Evolutionary conservation across 1,284 basidiomycete genomes (phyloP), one percentile per base, ranked within the genome.

Genomic region (Sutorius eximius): DNA sequence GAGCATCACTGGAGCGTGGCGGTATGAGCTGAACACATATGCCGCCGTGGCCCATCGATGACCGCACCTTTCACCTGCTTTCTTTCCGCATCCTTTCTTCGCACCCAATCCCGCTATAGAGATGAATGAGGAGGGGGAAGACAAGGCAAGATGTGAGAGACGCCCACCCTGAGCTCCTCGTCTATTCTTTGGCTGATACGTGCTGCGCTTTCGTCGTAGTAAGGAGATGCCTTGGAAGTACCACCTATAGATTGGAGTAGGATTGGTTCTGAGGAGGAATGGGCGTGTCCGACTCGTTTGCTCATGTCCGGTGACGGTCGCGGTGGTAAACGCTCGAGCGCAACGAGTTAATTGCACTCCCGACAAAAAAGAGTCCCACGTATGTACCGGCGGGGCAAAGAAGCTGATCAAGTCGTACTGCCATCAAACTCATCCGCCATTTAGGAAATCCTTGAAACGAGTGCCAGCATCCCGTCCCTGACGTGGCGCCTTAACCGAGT

Each of bases 161-260:
- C 36, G 68, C 79, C 51, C 53, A 87, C 87, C 73, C 75, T 82
- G 63, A 89, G 73, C 48, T 86, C 83, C 53, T 88, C 85, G 69
- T 90, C 88, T 65, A 90, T 90, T 63, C 75, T 72, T 63, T 80
- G 79, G 73, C 82, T 87, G 58, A 81, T 74, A 49, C 77, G 77
- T 36, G 74, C 65, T 5, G 85, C 81, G 50, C 81, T 76, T 45
- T 77, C 77, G 27, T 80, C 75, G 43, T 77, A 75, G 43, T 67
- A 69, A 34, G 49, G 71, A 34, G 70, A 73, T 8, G 70, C 45
- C 56, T 70, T 73, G 27, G 63, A 62, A 0, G 66, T 68, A 5
- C 64, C 69, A 1, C 71, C 68, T 11, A 69, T 43, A 44, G 68
- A 71, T 51, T 69, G 71, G 9, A 73, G 57, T 2, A 67, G 54